Evolutionary conservation across 2,329 filamentous ascomycete genomes (phyloP).

Genomic region (Sarocladium kiliense): DNA sequence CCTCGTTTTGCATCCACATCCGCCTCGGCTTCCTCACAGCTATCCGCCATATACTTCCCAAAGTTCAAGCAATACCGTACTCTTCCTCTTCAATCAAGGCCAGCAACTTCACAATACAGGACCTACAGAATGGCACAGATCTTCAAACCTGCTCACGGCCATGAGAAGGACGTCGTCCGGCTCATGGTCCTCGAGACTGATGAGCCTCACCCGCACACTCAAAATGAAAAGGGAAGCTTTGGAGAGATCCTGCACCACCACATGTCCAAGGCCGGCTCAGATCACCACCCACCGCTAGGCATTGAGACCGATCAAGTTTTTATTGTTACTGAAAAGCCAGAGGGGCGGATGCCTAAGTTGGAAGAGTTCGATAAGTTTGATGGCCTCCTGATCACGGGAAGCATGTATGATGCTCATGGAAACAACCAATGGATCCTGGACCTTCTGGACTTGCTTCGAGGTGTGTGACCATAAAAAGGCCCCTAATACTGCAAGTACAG

Average conservation of each 20-base stretch:
- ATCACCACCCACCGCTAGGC: slow-evolving; percentile 47
- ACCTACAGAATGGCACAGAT: slow-evolving; percentile 18
- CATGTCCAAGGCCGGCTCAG: slow-evolving; percentile 44
- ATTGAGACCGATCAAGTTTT: slow-evolving; percentile 51
- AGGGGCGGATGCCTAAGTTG: slow-evolving; percentile 39
- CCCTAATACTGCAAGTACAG: not conserved
- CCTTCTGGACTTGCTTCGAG: slow-evolving; percentile 52
- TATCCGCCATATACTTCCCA: no score
- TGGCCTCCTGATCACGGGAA: slow-evolving; percentile 68
- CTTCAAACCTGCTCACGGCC: slow-evolving; percentile 18
- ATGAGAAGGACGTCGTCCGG: slow-evolving; percentile 22
- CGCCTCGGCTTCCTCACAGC: not conserved
- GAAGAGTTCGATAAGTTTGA: slow-evolving; percentile 58
- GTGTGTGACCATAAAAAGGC: slow-evolving; percentile 23
- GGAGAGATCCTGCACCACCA: slow-evolving; percentile 47
- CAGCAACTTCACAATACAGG: not conserved
- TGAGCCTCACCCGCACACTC: slow-evolving; percentile 45
- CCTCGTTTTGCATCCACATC: not conserved
- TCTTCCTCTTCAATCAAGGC: not conserved
- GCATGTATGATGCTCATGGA: slow-evolving; percentile 65
- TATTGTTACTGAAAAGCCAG: slow-evolving; percentile 41
- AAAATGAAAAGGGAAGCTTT: slow-evolving; percentile 44
- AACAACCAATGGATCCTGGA: slow-evolving; percentile 68
- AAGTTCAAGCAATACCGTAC: no score
- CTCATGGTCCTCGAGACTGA: slow-evolving; percentile 56